These are phyloP conservation scores for Arctostaphylos glauca DNA, from an alignment of 148 eudicot species.

Conservation along the genomic window DNA sequence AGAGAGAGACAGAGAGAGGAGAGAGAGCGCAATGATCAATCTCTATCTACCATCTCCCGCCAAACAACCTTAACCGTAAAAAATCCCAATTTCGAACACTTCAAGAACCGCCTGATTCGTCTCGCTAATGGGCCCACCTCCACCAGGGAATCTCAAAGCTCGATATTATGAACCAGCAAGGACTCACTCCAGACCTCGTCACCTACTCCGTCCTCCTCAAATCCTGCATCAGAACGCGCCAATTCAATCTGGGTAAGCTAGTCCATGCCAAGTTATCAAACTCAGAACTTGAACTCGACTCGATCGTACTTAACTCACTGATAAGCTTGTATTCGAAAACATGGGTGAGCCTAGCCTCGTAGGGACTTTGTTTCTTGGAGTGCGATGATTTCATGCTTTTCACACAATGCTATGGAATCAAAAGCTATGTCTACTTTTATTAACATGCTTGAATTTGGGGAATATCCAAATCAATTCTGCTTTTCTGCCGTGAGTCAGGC, in stretches of 20 bases:
- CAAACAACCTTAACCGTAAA: slow-evolving; percentile 17
- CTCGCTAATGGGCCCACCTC: slow-evolving; percentile 38
- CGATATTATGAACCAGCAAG: slow-evolving; percentile 41
- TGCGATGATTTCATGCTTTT: slow-evolving; percentile 59
- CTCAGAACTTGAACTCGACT: slow-evolving; percentile 35
- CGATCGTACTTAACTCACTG: slow-evolving; percentile 45
- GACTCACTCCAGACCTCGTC: slow-evolving; percentile 47
- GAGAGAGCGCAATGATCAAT: slow-evolving; percentile 19
- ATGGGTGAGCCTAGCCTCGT: slow-evolving; percentile 34
- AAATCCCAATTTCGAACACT: slow-evolving; percentile 31
- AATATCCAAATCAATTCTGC: slow-evolving; percentile 49
- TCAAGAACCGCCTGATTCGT: slow-evolving; percentile 42
- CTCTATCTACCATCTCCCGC: slow-evolving; percentile 47
- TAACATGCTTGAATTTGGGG: slow-evolving; percentile 49
- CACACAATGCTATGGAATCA: slow-evolving; percentile 35
- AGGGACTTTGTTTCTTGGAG: slow-evolving; percentile 62
- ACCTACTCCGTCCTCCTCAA: slow-evolving; percentile 56
- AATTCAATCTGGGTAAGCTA: slow-evolving; percentile 44
- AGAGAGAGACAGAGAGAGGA: too few relatives aligned
- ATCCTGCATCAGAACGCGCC: slow-evolving; percentile 48
- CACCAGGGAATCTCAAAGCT: slow-evolving; percentile 52
- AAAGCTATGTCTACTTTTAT: slow-evolving; percentile 40
- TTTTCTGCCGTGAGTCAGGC: slow-evolving; percentile 50
- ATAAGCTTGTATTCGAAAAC: slow-evolving; percentile 39
- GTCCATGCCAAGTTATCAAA: slow-evolving; percentile 37